Percentiles rank a stretch among this genome's conserved stretches.
These are phyloP conservation scores for Fagopyrum homotropicum DNA, from an alignment of 148 eudicot species.

Conservation along the genomic window DNA sequence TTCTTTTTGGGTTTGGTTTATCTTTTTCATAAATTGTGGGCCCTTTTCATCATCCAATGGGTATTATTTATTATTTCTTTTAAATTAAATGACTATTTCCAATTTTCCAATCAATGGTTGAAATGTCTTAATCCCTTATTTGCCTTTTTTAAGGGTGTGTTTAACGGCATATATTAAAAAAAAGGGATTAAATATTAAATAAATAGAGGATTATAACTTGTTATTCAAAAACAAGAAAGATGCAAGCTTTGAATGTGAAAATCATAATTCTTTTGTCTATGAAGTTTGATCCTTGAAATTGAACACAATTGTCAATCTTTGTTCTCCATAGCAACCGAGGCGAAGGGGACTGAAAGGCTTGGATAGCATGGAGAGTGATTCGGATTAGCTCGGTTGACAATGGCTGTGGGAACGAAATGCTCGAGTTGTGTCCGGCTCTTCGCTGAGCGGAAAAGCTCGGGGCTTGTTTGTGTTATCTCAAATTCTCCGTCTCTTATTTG, in stretches of 20 bases:
- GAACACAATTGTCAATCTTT: not conserved
- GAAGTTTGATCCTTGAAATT: not conserved
- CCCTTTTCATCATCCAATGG: not conserved
- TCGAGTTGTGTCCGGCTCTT: too few species aligned
- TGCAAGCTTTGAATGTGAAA: too few species aligned
- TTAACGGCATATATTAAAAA: too few species aligned
- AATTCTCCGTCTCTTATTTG: not conserved
- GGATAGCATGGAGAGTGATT: slow-evolving; percentile 40
- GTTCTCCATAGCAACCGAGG: slow-evolving; percentile 23
- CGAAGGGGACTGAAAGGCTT: slow-evolving; percentile 41
- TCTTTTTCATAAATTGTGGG: not conserved
- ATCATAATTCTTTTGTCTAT: too few species aligned
- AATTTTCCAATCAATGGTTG: not conserved
- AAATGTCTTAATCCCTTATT: not conserved
- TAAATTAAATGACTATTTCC: not conserved
- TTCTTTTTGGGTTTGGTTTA: not conserved
- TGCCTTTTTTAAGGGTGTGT: too few species aligned
- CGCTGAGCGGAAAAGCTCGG: not conserved
- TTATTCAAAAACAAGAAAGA: too few species aligned
- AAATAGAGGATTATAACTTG: too few species aligned
- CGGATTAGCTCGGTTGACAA: slow-evolving; percentile 17
- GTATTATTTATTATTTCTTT: not conserved
- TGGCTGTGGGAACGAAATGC: not conserved
- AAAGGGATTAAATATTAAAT: too few species aligned
- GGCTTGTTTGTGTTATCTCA: not conserved